phyloP scores from a whole-genome alignment of 2,329 filamentous ascomycete species.

The Talaromyces sp. region DNA sequence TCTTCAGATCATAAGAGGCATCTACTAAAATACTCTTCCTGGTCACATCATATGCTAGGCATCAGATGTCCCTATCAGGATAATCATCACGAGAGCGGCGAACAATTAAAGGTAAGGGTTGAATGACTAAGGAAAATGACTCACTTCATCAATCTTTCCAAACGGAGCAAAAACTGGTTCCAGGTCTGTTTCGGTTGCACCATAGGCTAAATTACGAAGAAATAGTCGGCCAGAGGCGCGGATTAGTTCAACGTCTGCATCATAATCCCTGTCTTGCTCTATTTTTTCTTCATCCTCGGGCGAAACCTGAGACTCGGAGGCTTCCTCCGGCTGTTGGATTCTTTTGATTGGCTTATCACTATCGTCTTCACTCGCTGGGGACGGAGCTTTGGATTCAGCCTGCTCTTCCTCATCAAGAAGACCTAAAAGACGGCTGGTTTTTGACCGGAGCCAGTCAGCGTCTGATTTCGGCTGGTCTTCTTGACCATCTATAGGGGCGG shows the following conservation, averaged over 20 bases:
- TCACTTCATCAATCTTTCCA: constrained; percentile 82
- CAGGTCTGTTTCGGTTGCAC: constrained; percentile 70
- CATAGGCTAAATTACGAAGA: constrained; percentile 81
- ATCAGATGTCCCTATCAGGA: constrained; percentile 99
- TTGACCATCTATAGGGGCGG: constrained; percentile 18
- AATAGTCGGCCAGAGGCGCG: constrained; percentile 73
- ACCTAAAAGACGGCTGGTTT: constrained; percentile 80
- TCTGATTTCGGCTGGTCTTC: constrained; percentile 52
- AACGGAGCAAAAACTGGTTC: constrained; percentile 63
- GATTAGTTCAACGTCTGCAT: constrained; percentile 56
- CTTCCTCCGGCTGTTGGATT: not conserved
- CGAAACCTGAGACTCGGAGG: constrained; percentile 2
- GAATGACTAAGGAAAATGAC: constrained; percentile 29
- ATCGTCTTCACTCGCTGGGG: constrained; percentile 10
- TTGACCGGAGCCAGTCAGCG: constrained; percentile 85
- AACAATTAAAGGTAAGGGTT: not conserved
- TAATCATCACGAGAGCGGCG: constrained; percentile 76
- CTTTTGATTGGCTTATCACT: not conserved
- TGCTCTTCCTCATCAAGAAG: constrained; percentile 64
- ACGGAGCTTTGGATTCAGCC: constrained; percentile 33
- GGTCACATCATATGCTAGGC: constrained; percentile 77
- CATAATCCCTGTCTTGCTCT: constrained; percentile 20
- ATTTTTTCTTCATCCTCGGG: constrained; percentile 6
- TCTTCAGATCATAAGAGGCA: constrained; percentile 85
- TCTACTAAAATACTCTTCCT: constrained; percentile 98